These are phyloP conservation scores for Chlamydomonas incerta DNA, from an alignment of 139 green algal species.

Conservation along the genomic window DNA sequence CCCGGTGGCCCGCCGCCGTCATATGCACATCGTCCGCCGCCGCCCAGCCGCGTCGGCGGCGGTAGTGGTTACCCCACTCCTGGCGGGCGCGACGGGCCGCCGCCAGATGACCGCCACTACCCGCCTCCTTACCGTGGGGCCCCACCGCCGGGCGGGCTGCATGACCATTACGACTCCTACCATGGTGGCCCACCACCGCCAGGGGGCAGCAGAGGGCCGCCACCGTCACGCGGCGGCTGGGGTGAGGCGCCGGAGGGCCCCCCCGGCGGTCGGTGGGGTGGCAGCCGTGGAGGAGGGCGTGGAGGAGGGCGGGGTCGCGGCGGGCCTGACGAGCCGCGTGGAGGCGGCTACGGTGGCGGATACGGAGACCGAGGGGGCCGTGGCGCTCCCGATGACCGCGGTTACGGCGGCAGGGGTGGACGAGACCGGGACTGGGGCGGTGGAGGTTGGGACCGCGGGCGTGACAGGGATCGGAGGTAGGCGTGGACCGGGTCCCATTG, in stretches of 20 bases:
- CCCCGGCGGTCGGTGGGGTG: background rate
- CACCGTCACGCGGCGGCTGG: background rate
- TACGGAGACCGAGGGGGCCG: background rate
- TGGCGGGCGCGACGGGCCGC: background rate
- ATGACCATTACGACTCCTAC: constrained; percentile 10
- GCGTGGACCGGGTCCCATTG: no score
- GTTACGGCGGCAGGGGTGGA: background rate
- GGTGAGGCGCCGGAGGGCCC: background rate
- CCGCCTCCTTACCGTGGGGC: background rate
- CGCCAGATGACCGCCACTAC: background rate
- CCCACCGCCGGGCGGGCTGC: background rate
- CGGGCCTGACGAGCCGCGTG: background rate
- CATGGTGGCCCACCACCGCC: background rate
- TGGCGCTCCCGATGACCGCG: background rate
- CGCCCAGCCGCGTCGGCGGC: background rate
- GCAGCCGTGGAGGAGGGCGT: background rate
- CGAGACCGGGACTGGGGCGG: background rate
- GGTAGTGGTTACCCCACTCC: background rate
- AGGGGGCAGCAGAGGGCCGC: background rate
- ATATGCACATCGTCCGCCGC: background rate
- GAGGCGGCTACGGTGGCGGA: background rate
- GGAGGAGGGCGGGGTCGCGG: background rate
- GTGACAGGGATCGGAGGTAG: background rate
- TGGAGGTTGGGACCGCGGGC: background rate
- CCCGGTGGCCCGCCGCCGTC: no score